A percentile compares a stretch with the other conserved stretches of the same genome.
Conservation (phyloP, 2,329 filamentous ascomycete genomes). For the Bipolaris victoriae region DNA sequence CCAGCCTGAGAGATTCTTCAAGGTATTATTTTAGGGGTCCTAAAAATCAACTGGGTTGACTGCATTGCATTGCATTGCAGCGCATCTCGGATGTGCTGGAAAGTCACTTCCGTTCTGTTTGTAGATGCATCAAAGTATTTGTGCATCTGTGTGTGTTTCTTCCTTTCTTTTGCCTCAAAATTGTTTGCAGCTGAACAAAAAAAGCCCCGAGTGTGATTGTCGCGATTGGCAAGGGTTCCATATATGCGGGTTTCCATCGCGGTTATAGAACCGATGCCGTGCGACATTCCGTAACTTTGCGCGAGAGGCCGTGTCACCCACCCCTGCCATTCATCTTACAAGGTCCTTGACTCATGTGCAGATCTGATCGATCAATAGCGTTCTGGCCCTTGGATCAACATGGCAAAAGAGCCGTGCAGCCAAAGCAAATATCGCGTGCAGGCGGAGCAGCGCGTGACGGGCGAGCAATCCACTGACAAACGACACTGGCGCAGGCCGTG, state of each 20-base stretch:
- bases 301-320: neutral
- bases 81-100: neutral
- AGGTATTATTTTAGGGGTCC: slow-evolving; percentile 7
- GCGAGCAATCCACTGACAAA: neutral
- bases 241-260: neutral
- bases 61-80: neutral
- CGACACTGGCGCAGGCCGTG: slow-evolving; percentile 5
- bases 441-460: slow-evolving; percentile 7
- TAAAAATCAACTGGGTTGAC: neutral
- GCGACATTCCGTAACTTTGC: slow-evolving; percentile 11
- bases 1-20: slow-evolving; percentile 1
- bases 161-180: neutral
- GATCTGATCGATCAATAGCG: slow-evolving; percentile 6
- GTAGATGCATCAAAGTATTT: too few species aligned
- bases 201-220: neutral
- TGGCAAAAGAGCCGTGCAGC: slow-evolving; percentile 2
- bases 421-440: slow-evolving; percentile 12
- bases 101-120: neutral
- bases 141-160: neutral
- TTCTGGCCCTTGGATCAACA: neutral
- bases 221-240: neutral
- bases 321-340: slow-evolving; percentile 2
- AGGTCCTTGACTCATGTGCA: slow-evolving; percentile 8
- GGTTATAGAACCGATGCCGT: slow-evolving; percentile 4
- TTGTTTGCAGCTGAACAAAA: neutral